Conservation (phyloP, 2,329 filamentous ascomycete genomes). For the Leptographium galeiforme region DNA sequence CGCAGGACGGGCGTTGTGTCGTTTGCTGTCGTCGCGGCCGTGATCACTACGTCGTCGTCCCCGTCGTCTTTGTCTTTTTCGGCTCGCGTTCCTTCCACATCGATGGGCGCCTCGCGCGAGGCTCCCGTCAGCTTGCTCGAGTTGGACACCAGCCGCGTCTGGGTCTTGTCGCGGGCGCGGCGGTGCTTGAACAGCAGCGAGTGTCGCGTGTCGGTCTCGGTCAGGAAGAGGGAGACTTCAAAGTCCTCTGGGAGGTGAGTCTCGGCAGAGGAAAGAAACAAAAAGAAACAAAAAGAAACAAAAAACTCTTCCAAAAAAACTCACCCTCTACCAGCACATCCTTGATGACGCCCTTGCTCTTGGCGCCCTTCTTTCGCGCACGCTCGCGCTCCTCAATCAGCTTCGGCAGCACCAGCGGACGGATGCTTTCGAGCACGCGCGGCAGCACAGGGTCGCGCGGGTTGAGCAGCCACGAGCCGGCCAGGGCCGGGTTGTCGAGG, state of each 20-base stretch:
- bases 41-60: constrained; percentile 43
- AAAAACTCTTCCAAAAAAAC: neutral
- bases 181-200: constrained; percentile 79
- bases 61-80: constrained; percentile 34
- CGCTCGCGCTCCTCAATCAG: constrained; percentile 73
- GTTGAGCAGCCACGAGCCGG: constrained; percentile 72
- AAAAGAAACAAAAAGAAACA: too few species aligned
- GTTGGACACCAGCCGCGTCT: constrained; percentile 44
- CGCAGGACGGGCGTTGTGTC: constrained; percentile 30
- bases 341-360: constrained; percentile 66
- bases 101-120: constrained; percentile 37
- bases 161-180: constrained; percentile 48
- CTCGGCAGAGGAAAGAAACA: too few species aligned
- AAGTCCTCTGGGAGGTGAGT: constrained; percentile 59
- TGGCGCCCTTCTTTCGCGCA: constrained; percentile 48
- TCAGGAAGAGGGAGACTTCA: constrained; percentile 87
- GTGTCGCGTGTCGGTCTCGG: constrained; percentile 72
- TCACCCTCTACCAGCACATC: constrained; percentile 73
- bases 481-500: constrained; percentile 76
- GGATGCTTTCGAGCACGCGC: constrained; percentile 72
- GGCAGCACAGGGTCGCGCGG: constrained; percentile 63
- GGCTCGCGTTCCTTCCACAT: constrained; percentile 27
- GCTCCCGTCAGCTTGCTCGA: constrained; percentile 47
- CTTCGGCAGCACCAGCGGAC: constrained; percentile 79
- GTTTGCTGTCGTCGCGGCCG: neutral